Base-by-base conservation (phyloP, 192 early-diverging fungal genomes). In the Cetraspora pellucida region DNA sequence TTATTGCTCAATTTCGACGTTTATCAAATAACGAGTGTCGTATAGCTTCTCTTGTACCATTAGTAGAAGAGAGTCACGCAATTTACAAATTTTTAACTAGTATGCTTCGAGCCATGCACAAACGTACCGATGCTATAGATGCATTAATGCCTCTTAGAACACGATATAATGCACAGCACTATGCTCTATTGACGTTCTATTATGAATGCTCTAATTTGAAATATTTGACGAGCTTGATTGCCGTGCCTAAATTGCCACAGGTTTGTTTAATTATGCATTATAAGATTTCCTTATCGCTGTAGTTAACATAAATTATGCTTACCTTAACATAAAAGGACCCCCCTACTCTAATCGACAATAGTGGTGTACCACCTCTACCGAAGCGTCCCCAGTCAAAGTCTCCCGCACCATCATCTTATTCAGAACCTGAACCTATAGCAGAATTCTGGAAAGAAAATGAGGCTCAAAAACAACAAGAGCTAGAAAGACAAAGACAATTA, bases 91-190 rank as follows among this genome's bases (percentile, higher is more conserved):
- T 99, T 81, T 86, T 95, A 43, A 94, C 94, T 25, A 93, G 87
- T 81, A 99, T 99, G 97, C 84, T 99, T 79, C 90, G 91, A 13
- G 95, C 97, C 28, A 98, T 99, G 95, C 94, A 99, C 81, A 82
- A 88, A 79, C 89, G 93, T 93, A 87, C 81, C 60, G 91, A 92
- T 54, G 90, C 95, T 31, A 89, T 91, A 58, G 94, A 96, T 72
- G 96, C 96, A 9, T 84, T 99, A 47, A 90, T 87, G 28, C 95
- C 95, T 8, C 85, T 99, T 82, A 90, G 95, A 64, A 89, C 91
- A 75, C 89, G 95, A 31, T 98, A 94, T 85, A 96, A 95, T 77
- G 74, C 80, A 25, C 89, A 92, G 77, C 96, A 98, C 84, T 94
- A 96, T 78, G 88, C 86, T 8, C 79, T 99, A 77, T 86, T 94